Evolutionary conservation across 257 asterid genomes (phyloP).

Genomic region (Solanum piurae): DNA sequence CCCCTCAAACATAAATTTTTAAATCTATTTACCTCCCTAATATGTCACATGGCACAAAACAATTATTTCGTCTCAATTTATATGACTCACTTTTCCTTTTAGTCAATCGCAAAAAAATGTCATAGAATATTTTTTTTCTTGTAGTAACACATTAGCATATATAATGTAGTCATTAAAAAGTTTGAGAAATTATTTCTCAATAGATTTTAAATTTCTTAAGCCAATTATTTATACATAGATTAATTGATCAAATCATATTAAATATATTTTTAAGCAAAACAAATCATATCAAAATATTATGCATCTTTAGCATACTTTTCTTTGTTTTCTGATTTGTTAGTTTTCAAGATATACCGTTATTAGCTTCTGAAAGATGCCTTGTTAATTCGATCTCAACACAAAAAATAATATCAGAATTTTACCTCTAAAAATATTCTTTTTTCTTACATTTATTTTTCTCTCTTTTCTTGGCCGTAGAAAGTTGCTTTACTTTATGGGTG

Average conservation of each 20-base stretch:
- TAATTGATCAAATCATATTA: not conserved
- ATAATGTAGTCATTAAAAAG: not conserved
- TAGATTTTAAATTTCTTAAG: too few relatives aligned
- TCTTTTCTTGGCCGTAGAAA: not conserved
- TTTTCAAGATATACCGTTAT: not conserved
- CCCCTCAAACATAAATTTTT: too few relatives aligned
- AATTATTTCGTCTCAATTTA: too few relatives aligned
- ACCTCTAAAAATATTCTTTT: not conserved
- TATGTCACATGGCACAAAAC: too few relatives aligned
- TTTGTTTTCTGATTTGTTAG: not conserved
- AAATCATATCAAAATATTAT: too few relatives aligned
- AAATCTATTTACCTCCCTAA: too few relatives aligned
- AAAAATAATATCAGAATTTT: not conserved
- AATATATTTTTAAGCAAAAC: not conserved
- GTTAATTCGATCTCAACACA: too few relatives aligned
- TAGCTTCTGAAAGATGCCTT: too few relatives aligned
- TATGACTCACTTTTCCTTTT: too few relatives aligned
- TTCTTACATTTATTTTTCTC: not conserved
- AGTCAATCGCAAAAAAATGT: too few relatives aligned
- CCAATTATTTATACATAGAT: too few relatives aligned
- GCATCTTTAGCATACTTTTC: not conserved
- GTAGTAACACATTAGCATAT: not conserved
- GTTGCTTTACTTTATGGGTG: not conserved
- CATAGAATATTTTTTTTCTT: not conserved
- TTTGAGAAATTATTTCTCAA: not conserved